Evolutionary conservation across 495 filamentous ascomycete species (phyloP).

Genomic region (Trichocladium uniseriatum): DNA sequence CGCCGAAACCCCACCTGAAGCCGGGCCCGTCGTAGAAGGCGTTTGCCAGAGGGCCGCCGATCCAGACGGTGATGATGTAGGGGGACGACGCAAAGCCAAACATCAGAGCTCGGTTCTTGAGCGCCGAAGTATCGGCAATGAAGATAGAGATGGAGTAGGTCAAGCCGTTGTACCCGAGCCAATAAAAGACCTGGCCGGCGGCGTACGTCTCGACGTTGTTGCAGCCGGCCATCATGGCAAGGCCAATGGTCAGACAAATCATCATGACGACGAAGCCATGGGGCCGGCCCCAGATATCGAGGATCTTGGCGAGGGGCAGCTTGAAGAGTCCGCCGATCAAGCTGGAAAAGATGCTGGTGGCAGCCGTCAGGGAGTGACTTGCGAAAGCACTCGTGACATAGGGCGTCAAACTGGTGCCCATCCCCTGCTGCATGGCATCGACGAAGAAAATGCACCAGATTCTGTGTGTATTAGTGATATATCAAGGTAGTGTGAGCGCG

Average conservation of each 20-base stretch:
- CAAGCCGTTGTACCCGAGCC: too few species aligned
- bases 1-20: too few species aligned
- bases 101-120: too few species aligned
- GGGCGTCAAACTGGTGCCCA: conserved; percentile 31
- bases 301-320: conserved; percentile 53
- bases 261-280: conserved; percentile 35
- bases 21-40: too few species aligned
- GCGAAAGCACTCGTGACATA: conserved; percentile 40
- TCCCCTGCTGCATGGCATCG: conserved; percentile 37
- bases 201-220: conserved; percentile 41
- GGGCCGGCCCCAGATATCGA: conserved; percentile 55
- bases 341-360: conserved; percentile 39
- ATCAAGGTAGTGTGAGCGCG: too few species aligned
- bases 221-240: conserved; percentile 45
- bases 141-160: too few species aligned
- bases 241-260: conserved; percentile 30
- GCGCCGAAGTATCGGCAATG: too few species aligned
- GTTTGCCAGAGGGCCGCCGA: too few species aligned
- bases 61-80: too few species aligned
- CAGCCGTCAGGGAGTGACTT: conserved; percentile 39
- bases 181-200: conserved; percentile 20
- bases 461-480: conserved; percentile 14
- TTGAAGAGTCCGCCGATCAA: conserved; percentile 53
- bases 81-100: too few species aligned
- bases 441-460: conserved; percentile 46